A percentile compares a stretch with the other conserved stretches of the same genome.
Evolutionary conservation across 192 early-diverging fungal species (phyloP).

Genomic region (Entomortierella lignicola): DNA sequence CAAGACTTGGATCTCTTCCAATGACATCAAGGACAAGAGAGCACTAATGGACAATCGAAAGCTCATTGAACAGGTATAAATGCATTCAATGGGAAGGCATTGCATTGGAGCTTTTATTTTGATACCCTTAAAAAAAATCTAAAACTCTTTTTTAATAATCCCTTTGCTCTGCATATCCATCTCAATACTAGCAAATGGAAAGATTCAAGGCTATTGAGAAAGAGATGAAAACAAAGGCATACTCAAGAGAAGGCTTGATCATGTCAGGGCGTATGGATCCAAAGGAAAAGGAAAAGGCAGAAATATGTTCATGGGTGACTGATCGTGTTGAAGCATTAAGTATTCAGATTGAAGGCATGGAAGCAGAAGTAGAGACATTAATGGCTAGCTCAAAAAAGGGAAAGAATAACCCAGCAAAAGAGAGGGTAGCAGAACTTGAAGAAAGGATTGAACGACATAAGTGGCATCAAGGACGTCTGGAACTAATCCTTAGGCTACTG

Average conservation of each 20-base stretch:
- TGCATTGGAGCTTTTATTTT: too few relatives aligned
- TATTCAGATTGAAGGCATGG: slow-evolving; percentile 92
- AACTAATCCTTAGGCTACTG: slow-evolving; percentile 91
- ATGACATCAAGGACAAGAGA: slow-evolving; percentile 98
- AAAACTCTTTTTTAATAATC: too few relatives aligned
- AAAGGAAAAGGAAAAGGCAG: slow-evolving; percentile 91
- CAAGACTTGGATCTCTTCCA: slow-evolving; percentile 94
- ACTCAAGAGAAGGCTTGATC: slow-evolving; percentile 93
- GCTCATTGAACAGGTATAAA: slow-evolving; percentile 85
- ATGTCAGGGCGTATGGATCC: slow-evolving; percentile 89
- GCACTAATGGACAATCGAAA: slow-evolving; percentile 90
- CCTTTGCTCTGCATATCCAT: too few relatives aligned
- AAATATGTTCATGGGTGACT: slow-evolving; percentile 87
- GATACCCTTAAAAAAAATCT: too few relatives aligned
- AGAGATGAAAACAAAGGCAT: slow-evolving; percentile 99
- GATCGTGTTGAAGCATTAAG: slow-evolving; percentile 84
- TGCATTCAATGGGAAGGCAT: background rate
- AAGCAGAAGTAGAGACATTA: slow-evolving; percentile 88
- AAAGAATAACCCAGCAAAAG: slow-evolving; percentile 85
- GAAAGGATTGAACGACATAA: slow-evolving; percentile 89
- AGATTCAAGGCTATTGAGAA: slow-evolving; percentile 97
- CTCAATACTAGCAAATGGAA: slow-evolving; percentile 89
- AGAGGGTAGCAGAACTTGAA: slow-evolving; percentile 78
- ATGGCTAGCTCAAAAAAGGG: slow-evolving; percentile 75
- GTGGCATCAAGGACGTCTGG: slow-evolving; percentile 89